Conservation (phyloP, 805 yeast genomes). For the Wickerhamiella australiensis region DNA sequence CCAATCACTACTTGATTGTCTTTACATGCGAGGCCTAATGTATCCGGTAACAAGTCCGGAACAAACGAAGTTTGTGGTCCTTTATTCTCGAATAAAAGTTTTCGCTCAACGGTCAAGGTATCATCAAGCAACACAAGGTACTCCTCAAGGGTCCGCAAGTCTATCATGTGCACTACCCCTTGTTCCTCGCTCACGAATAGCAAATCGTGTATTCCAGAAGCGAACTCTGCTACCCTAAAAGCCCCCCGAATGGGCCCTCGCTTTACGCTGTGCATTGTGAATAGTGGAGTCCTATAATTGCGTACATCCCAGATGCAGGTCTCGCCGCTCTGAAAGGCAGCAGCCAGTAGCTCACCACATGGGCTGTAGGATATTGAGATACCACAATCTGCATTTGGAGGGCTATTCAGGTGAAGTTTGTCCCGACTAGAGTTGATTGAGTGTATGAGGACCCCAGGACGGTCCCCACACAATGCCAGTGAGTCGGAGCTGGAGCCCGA, state of each 20-base stretch:
- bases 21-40: conserved; percentile 52
- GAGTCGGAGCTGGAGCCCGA: conserved; percentile 40
- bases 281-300: conserved; percentile 30
- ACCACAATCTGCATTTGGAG: conserved; percentile 52
- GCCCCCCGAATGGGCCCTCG: conserved; percentile 37
- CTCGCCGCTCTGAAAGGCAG: conserved; percentile 77
- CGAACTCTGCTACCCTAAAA: conserved; percentile 53
- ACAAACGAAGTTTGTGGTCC: neutral
- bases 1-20: conserved; percentile 46
- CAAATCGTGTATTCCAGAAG: conserved; percentile 55
- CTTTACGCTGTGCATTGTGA: conserved; percentile 25
- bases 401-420: neutral
- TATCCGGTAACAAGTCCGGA: conserved; percentile 27
- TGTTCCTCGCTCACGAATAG: conserved; percentile 71
- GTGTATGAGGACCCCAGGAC: conserved; percentile 47
- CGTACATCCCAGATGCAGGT: conserved; percentile 69
- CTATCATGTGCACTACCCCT: conserved; percentile 76
- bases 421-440: neutral
- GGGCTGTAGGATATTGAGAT: conserved; percentile 70
- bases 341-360: conserved; percentile 63
- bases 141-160: conserved; percentile 64
- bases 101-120: neutral
- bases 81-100: neutral
- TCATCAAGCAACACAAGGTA: conserved; percentile 23
- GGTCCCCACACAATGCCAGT: conserved; percentile 66